Evolutionary conservation across 441 rosid genomes (phyloP), one percentile per base, ranked within the genome.

Genomic region (Aleurites moluccanus): DNA sequence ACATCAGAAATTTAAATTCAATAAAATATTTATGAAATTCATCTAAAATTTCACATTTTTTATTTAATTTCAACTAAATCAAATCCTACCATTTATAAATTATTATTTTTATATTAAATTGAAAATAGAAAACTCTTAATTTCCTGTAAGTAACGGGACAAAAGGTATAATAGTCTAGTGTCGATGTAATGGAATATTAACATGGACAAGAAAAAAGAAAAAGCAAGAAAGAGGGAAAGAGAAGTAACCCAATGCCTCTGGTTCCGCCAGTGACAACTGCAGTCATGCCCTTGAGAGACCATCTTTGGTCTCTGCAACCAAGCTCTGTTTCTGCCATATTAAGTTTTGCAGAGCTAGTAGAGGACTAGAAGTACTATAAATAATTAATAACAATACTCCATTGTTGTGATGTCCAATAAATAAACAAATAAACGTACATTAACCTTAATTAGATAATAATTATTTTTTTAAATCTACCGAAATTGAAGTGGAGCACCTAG

Each of bases 231-330:
- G 53, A 21, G 14, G 38, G 16, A 16, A 14, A 14, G 3, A 6
- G 4, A 16, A 61, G 63, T 25, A 82, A n/a, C 88, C 87, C 89
- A 23, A 86, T 79, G 75, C 87, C 87, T 71, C 72, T 77, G 79
- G 87, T 82, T 49, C 89, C 89, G 10, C 89, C 86, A 0, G 87
- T 84, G 72, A 86, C 87, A 35, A 84, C 77, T 7, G 89, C 89
- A 8, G 83, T 86, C 84, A 70, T 80, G 52, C 83, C 87, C 62
- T 70, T 64, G 21, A 86, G 82, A 53, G 83, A 84, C 90, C 90
- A 86, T 66, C 85, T 84, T 25, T 79, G 60, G 53, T 77, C 56
- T n/a, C n/a, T n/a, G n/a, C 77, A 30, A 63, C 81, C 67, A 44
- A 45, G 5, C 78, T 23, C 72, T 44, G 75, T 55, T 69, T 63